Conservation (phyloP, 2,329 filamentous ascomycete species). For the Colletotrichum sp. region DNA sequence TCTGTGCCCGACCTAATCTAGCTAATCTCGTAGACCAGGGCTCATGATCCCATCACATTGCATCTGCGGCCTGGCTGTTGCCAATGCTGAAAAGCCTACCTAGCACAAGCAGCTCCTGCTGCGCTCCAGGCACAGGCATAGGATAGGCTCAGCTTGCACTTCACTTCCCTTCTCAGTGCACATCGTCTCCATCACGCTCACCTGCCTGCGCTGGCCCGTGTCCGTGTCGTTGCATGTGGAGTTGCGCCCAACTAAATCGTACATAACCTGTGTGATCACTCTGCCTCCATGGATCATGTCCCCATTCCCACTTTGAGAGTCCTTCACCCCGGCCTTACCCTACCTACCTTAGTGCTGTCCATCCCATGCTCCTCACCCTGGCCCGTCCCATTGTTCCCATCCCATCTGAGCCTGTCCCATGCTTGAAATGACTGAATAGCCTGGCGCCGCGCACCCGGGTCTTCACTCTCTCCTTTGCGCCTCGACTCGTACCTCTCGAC, state of each 20-base stretch:
- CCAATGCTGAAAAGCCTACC: neutral
- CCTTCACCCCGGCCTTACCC: neutral
- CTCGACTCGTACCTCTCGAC: neutral
- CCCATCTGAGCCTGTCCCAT: slow-evolving; percentile 20
- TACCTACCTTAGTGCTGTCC: slow-evolving; percentile 1
- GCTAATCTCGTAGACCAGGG: slow-evolving; percentile 6
- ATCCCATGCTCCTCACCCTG: slow-evolving; percentile 10
- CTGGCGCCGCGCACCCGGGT: slow-evolving; percentile 6
- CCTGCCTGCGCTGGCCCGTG: slow-evolving; percentile 5
- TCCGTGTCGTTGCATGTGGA: neutral
- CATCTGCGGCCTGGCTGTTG: neutral
- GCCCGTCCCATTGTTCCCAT: slow-evolving; percentile 9
- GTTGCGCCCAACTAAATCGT: neutral
- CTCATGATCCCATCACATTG: slow-evolving; percentile 15
- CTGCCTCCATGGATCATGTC: neutral
- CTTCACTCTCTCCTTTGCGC: neutral
- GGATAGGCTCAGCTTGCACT: neutral
- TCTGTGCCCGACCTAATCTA: neutral
- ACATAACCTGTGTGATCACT: slow-evolving; percentile 35
- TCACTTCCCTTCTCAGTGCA: neutral
- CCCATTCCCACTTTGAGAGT: neutral
- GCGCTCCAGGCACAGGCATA: neutral
- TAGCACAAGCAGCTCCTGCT: neutral
- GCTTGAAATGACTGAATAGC: slow-evolving; percentile 7
- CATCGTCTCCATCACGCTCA: neutral